Percentiles rank a stretch among this genome's conserved stretches.
Conservation (phyloP, 1,139 yeast species). For the Debaryomyces coudertii region DNA sequence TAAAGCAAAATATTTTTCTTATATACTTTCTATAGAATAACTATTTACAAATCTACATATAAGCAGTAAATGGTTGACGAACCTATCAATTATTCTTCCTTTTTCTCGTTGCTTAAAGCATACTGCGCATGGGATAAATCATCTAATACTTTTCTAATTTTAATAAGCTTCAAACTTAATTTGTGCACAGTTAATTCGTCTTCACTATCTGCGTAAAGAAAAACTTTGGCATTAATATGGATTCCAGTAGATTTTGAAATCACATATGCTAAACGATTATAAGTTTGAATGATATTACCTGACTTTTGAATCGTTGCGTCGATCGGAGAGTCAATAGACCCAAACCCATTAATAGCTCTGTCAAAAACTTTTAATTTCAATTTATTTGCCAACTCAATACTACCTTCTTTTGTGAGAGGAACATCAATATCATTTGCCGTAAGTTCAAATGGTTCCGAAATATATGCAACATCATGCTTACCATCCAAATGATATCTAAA, state of each 20-base stretch:
- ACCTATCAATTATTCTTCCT: slow-evolving; percentile 11
- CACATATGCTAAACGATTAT: slow-evolving; percentile 36
- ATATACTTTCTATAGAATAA: slow-evolving; percentile 4
- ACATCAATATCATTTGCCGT: slow-evolving; percentile 45
- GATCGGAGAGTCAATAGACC: slow-evolving; percentile 32
- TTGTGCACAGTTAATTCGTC: slow-evolving; percentile 33
- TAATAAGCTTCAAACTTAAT: slow-evolving; percentile 46
- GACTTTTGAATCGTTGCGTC: slow-evolving; percentile 29
- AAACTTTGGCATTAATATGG: slow-evolving; percentile 42
- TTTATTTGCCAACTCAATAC: slow-evolving; percentile 33
- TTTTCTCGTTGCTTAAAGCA: slow-evolving; percentile 22
- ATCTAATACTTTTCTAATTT: slow-evolving; percentile 45
- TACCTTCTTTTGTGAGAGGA: slow-evolving; percentile 27
- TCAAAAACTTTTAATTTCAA: slow-evolving; percentile 37
- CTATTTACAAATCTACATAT: slow-evolving; percentile 7
- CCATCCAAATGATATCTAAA: slow-evolving; percentile 73
- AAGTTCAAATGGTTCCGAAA: slow-evolving; percentile 74
- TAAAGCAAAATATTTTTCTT: not conserved
- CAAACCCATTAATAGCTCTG: slow-evolving; percentile 29
- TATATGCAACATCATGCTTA: slow-evolving; percentile 70
- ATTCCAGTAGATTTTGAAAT: slow-evolving; percentile 43
- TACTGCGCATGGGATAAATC: slow-evolving; percentile 39
- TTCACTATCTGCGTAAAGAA: slow-evolving; percentile 38
- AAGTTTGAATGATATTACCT: slow-evolving; percentile 35
- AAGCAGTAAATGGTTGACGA: not conserved